Evolutionary conservation across 2,329 filamentous ascomycete species (phyloP), one percentile per base, ranked within the genome.

Genomic region (Alternaria postmessia): DNA sequence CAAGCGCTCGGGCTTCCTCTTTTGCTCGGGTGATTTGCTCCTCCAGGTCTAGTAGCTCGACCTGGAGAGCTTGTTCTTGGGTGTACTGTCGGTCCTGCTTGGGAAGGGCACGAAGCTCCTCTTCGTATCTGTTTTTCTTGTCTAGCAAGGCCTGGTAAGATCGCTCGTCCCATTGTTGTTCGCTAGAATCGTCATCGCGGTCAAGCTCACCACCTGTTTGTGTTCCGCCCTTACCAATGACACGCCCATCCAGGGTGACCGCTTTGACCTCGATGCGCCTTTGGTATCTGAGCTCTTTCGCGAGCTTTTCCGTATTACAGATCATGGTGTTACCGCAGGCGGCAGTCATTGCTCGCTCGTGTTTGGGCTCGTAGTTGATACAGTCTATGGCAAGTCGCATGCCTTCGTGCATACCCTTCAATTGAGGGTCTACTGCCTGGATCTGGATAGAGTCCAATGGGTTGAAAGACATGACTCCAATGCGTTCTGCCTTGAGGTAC

Each of bases 401-500:
- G 46, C 91, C 92, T 39, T 92, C 91, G 56, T 92, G 86, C 77
- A 97, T 90, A 28, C 93, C 92, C 80, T 97, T 97, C 66, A 99
- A 84, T 61, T 92, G 94, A 5, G 93, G 91, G 75, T 96, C 96
- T 60, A 95, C 88, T 11, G 92, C 89, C 76, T 92, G 94, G 75
- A 97, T 94, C 74, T 98, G 96, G 77, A 99, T 97, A 53, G 96
- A 97, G 82, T 99, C 95, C 18, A 99, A 85, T 1, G 95, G 95
- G 64, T 98, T 94, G 78, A 99, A 98, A 1, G 93, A 97, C 80
- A 95, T 92, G 59, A 94, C 92, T 7, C 91, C 87, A 54, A 91
- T 89, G 57, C 92, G 89, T 75, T 97, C 92, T 66, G 97, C 93
- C 70, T 95, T 95, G 59, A 99, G 87, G 73, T 97, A 96, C 68